Evolutionary conservation across 2,329 filamentous ascomycete genomes (phyloP).

Genomic region (Ophiostoma australiae): DNA sequence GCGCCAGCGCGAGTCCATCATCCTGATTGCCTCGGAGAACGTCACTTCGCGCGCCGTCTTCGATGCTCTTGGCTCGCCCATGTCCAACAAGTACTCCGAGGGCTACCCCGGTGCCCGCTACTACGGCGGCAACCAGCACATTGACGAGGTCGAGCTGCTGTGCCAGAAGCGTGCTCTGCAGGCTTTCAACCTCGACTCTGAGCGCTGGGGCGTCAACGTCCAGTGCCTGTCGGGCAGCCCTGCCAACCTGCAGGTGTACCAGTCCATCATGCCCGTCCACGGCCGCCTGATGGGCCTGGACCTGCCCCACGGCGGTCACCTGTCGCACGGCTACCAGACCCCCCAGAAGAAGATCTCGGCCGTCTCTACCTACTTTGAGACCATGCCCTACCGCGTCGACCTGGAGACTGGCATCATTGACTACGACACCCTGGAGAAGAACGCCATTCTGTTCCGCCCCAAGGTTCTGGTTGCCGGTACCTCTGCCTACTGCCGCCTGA

Average conservation of each 20-base stretch:
- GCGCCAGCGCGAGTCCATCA: constrained; percentile 96
- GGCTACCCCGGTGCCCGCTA: constrained; percentile 97
- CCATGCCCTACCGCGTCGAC: constrained; percentile 89
- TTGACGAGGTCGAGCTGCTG: constrained; percentile 89
- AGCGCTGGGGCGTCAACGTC: constrained; percentile 98
- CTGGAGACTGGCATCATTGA: constrained; percentile 92
- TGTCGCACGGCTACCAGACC: constrained; percentile 97
- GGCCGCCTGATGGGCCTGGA: constrained; percentile 96
- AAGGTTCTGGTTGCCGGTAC: constrained; percentile 96
- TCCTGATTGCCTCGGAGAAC: constrained; percentile 98
- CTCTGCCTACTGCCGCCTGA: constrained; percentile 95
- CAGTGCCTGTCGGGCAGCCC: constrained; percentile 90
- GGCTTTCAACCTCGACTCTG: constrained; percentile 78
- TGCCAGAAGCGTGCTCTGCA: constrained; percentile 92
- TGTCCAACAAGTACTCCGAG: constrained; percentile 99
- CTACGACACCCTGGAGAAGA: constrained; percentile 87
- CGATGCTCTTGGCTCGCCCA: constrained; percentile 89
- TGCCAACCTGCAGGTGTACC: constrained; percentile 96
- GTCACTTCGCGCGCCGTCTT: constrained; percentile 97
- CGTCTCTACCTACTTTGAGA: constrained; percentile 98
- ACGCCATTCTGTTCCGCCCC: constrained; percentile 85
- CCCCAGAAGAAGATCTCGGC: constrained; percentile 95
- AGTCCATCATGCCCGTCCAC: constrained; percentile 92
- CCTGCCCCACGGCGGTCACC: constrained; percentile 87
- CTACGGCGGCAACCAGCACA: constrained; percentile 99